Evolutionary conservation across 192 early-diverging fungal species (phyloP), one percentile per base, ranked within the genome.

Genomic region (Podochytrium sp.): DNA sequence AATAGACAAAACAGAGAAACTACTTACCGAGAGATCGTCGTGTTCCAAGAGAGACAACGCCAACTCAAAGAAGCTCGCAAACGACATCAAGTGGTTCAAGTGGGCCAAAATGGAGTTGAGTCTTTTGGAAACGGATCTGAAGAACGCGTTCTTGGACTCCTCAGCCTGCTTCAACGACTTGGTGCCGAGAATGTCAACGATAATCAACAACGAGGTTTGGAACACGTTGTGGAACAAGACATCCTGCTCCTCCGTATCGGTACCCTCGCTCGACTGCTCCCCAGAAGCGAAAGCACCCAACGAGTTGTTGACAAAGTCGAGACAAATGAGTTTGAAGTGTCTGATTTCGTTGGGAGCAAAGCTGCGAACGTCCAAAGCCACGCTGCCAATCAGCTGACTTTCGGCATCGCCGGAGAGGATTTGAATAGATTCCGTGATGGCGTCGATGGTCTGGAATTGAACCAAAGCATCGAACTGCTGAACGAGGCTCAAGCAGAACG

Each of bases 401-500:
- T 4, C 37, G 12, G 49, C 29, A 27, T 35, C 42, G 20, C 33
- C 60, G 20, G 79, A 64, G 1, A 83, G 52, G 0, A 10, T 4
- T 2, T 57, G 27, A 2, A 78, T 66, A 0, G 72, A 55, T 7
- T 81, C 42, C 27, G 94, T 74, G 23, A 97, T 82, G 5, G 77
- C 65, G 29, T 85, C 83, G 0, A 91, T 62, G 12, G 91, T 80
- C 57, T 79, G 82, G 57, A 95, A 78, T 79, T 97, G 94, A 16
- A 87, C 85, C 34, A 78, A 58, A 4, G 85, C 72, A 0, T 85
- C 74, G 72, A 97, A 96, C 47, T 91, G 82, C 58, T 87, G 83
- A 4, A 89, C 79, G 10, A 98, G 80, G 2, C 85, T 79, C 65
- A 95, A 62, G 30, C 88, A 86, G 79, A 98, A 97, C 52, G 94